These are phyloP conservation scores for Malassezia brasiliensis DNA, from an alignment of 1,284 basidiomycete genomes.

Conservation along the genomic window DNA sequence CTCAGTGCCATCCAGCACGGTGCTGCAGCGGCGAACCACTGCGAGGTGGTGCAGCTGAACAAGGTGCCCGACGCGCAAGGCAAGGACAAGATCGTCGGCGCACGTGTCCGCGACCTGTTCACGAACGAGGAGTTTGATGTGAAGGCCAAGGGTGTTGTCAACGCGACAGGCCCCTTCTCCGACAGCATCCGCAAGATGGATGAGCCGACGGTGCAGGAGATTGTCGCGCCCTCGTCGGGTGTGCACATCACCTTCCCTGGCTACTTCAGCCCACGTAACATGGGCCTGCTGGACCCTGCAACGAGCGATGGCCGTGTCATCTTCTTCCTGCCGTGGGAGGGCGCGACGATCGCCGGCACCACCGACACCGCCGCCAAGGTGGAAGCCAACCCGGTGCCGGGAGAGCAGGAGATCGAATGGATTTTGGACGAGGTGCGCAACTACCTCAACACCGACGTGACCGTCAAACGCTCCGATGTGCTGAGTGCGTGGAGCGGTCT, in stretches of 20 bases:
- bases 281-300: constrained; percentile 89
- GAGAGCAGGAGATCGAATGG: constrained; percentile 93
- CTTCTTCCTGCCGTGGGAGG: constrained; percentile 98
- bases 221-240: constrained; percentile 83
- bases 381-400: constrained; percentile 67
- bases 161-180: constrained; percentile 89
- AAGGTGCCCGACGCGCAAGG: constrained; percentile 55
- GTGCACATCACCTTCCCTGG: constrained; percentile 93
- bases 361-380: constrained; percentile 78
- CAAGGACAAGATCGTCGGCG: constrained; percentile 61
- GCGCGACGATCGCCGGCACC: constrained; percentile 91
- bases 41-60: constrained; percentile 69
- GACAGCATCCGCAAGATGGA: constrained; percentile 80
- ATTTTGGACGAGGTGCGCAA: constrained; percentile 81
- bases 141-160: constrained; percentile 81
- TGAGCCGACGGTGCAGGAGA: constrained; percentile 68
- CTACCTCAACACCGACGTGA: constrained; percentile 84
- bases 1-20: constrained; percentile 89
- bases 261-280: constrained; percentile 88
- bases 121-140: constrained; percentile 75
- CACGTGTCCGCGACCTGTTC: constrained; percentile 68
- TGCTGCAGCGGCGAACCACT: constrained; percentile 79
- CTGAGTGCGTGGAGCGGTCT: constrained; percentile 88
- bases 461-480: constrained; percentile 91
- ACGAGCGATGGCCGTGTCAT: constrained; percentile 95